These are phyloP conservation scores for Phlebiopsis flavidoalba DNA, from an alignment of 768 basidiomycete species.

Conservation along the genomic window DNA sequence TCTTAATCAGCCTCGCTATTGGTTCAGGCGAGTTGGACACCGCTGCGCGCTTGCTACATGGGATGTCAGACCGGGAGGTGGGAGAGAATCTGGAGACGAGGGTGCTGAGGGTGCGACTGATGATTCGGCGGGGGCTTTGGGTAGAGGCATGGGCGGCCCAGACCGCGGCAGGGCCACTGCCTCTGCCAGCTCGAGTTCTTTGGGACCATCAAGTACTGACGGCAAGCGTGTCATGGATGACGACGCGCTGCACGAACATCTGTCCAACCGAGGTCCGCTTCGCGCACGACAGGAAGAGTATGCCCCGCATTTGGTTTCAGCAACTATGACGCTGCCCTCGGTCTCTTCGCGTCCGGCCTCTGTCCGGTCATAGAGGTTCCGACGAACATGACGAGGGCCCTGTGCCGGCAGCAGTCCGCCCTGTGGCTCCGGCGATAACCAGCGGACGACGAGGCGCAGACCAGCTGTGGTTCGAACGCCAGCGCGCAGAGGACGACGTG, in stretches of 20 bases:
- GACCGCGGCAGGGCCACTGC: conserved; percentile 17
- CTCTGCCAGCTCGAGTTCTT: conserved; percentile 55
- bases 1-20: conserved; percentile 43
- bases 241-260: neutral
- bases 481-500: neutral
- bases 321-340: no score
- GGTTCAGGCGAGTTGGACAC: conserved; percentile 44
- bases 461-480: neutral
- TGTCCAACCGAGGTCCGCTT: neutral
- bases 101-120: conserved; percentile 53
- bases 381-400: no score
- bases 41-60: conserved; percentile 38
- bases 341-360: neutral
- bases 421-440: neutral
- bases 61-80: conserved; percentile 42
- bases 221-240: neutral
- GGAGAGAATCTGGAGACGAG: conserved; percentile 47
- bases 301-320: no score
- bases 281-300: neutral
- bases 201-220: conserved; percentile 6
- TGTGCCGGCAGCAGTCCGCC: neutral
- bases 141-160: conserved; percentile 44
- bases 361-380: neutral
- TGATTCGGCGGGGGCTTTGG: conserved; percentile 57
- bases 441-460: neutral